phyloP scores from a whole-genome alignment of 2,329 filamentous ascomycete species.

The Scleromitrula shiraiana region DNA sequence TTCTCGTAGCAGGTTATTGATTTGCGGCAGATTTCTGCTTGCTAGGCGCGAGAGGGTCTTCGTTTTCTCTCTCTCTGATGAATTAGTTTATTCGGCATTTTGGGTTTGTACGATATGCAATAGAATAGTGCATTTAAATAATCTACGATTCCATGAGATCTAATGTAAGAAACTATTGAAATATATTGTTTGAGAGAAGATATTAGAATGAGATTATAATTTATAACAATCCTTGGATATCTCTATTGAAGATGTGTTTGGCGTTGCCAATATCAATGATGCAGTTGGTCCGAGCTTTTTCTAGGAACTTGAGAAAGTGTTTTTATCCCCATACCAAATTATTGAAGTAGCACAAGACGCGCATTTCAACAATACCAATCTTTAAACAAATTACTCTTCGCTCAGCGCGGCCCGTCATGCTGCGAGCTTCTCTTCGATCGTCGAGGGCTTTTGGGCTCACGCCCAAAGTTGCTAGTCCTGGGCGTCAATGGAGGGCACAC shows the following conservation, averaged over 20 bases:
- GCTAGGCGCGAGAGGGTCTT: slow-evolving; percentile 27
- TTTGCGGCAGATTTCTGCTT: slow-evolving; percentile 22
- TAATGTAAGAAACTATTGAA: too few relatives aligned
- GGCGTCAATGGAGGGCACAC: slow-evolving; percentile 51
- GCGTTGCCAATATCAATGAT: slow-evolving; percentile 5
- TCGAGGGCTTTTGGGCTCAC: slow-evolving; percentile 50
- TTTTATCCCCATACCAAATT: slow-evolving; percentile 6
- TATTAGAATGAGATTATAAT: too few relatives aligned
- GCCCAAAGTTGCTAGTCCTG: slow-evolving; percentile 43
- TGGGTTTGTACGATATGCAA: slow-evolving; percentile 31
- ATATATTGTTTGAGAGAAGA: too few relatives aligned
- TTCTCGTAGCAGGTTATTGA: slow-evolving; percentile 22
- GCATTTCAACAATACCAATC: slow-evolving; percentile 17
- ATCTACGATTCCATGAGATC: background rate
- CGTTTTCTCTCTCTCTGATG: slow-evolving; percentile 11
- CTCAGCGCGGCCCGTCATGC: slow-evolving; percentile 48
- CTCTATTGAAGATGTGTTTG: too few relatives aligned
- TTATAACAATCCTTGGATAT: too few relatives aligned
- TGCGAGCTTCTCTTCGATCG: slow-evolving; percentile 61
- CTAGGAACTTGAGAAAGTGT: slow-evolving; percentile 14
- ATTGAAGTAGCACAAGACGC: slow-evolving; percentile 12
- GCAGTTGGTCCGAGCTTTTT: slow-evolving; percentile 5
- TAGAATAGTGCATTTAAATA: slow-evolving; percentile 24
- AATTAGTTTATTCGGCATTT: slow-evolving; percentile 28
- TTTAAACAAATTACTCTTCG: slow-evolving; percentile 18